Evolutionary conservation across 257 asterid species (phyloP).

Genomic region (Penstemon eatonii): DNA sequence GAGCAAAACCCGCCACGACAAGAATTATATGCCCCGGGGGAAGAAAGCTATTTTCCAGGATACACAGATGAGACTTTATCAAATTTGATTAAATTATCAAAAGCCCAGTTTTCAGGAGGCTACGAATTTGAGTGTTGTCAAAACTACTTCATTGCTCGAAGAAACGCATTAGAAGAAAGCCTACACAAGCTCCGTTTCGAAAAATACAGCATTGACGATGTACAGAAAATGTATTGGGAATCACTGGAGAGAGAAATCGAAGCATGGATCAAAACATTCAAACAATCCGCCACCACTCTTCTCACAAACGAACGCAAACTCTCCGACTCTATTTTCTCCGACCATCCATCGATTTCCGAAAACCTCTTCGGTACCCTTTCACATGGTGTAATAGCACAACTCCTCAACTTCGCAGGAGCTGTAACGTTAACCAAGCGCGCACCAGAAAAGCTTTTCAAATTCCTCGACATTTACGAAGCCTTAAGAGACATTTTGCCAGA

Average conservation of each 20-base stretch:
- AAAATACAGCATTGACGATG: constrained; percentile 72
- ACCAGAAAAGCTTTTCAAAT: constrained; percentile 74
- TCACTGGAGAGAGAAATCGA: constrained; percentile 66
- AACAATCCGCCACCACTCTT: constrained; percentile 35
- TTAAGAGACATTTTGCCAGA: constrained; percentile 43
- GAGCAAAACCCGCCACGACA: constrained; percentile 21
- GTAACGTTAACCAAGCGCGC: constrained; percentile 66
- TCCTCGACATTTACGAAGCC: constrained; percentile 68
- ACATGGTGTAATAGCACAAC: constrained; percentile 42
- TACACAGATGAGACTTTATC: constrained; percentile 48
- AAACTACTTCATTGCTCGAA: constrained; percentile 51
- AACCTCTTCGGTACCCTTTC: constrained; percentile 40
- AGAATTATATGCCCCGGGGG: constrained; percentile 24
- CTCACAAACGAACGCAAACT: constrained; percentile 58
- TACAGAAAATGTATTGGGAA: constrained; percentile 76
- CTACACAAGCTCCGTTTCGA: constrained; percentile 58
- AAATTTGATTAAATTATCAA: constrained; percentile 39
- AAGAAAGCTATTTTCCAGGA: constrained; percentile 38
- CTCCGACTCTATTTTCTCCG: constrained; percentile 42
- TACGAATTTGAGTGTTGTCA: constrained; percentile 68
- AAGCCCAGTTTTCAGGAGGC: constrained; percentile 58
- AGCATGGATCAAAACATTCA: constrained; percentile 59
- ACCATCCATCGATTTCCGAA: constrained; percentile 36
- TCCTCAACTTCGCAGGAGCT: constrained; percentile 72
- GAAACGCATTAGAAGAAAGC: constrained; percentile 63